Evolutionary conservation across 129 eudicot species (phyloP), one percentile per base, ranked within the genome.

Genomic region (Flaveria bidentis): DNA sequence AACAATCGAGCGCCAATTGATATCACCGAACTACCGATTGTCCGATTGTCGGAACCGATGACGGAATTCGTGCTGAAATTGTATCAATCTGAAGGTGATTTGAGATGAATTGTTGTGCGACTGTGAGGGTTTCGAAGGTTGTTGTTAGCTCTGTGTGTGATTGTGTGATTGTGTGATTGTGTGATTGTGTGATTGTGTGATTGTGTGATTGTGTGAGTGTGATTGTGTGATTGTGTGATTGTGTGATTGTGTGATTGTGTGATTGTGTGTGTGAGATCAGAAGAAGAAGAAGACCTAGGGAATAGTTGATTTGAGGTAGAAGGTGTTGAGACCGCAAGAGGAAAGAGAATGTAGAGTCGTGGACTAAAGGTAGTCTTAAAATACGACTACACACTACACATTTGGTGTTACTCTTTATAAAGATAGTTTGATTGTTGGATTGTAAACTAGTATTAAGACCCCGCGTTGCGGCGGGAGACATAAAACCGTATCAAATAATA

Each of bases 31-130:
- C 23, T 26, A 3, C 42, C 46, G 70, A 69, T 78, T 69, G 60
- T 12, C 42, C 46, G 70, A 69, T 78, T 69, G 60, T 12, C 39
- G 55, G 76, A 30, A 30, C 5, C 36, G 36, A 30, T 30, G 36
- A 30, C 36, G 36, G 36, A 71, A 58, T 61, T 17, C 12, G 44
- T 45, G 69, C 53, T 69, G 9, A 57, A 69, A 67, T 28, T 49
- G 69, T 28, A n/a, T n/a, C 46, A 70, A 58, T 58, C 61, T 47
- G 18, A 14, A 63, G 62, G 18, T 26, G 11, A 65, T 15, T 33
- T 45, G 63, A 60, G 72, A 62, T 49, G 82, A 78, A 78, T 78
- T 44, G 30, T 36, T 13, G 13, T 47, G 76, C 33, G 33, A 69
- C 3, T 45, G 39, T 25, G 42, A 15, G 74, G 67, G 53, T 22